Percentiles rank a stretch among this genome's conserved stretches.
phyloP scores from a whole-genome alignment of 163 green algal species.

The Volvox carteri region DNA sequence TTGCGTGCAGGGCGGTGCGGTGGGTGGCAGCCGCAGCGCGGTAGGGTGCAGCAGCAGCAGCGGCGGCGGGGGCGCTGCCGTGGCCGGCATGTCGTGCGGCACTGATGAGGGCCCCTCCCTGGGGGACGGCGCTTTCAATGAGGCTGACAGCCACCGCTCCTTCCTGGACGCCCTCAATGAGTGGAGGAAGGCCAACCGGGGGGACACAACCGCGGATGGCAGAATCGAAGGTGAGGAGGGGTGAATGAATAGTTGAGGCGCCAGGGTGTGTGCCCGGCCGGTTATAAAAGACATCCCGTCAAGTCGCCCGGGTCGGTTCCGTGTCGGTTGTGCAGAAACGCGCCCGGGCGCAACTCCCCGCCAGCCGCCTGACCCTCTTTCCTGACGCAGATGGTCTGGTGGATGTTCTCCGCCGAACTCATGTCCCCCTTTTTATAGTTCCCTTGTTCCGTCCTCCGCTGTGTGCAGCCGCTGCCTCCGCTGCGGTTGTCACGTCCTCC shows the following conservation, averaged over 20 bases:
- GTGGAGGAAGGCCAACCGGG: conserved; percentile 60
- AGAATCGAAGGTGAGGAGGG: background rate
- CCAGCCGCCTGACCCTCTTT: too few relatives aligned
- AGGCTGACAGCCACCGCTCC: conserved; percentile 65
- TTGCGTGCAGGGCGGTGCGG: background rate
- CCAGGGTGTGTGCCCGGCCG: too few relatives aligned
- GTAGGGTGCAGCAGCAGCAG: background rate
- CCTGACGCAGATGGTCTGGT: too few relatives aligned
- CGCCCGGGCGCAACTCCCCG: too few relatives aligned
- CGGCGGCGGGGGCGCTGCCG: background rate
- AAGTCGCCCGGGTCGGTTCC: too few relatives aligned
- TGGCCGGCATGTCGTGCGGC: conserved; percentile 41
- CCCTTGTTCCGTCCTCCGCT: too few relatives aligned
- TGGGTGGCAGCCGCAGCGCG: background rate
- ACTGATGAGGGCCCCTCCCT: conserved; percentile 26
- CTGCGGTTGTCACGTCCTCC: background rate
- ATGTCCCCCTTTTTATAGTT: too few relatives aligned
- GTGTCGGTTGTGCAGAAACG: too few relatives aligned
- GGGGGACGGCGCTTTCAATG: conserved; percentile 51
- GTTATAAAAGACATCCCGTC: too few relatives aligned
- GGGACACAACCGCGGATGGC: background rate
- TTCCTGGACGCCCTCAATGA: conserved; percentile 70
- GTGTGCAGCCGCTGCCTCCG: too few relatives aligned
- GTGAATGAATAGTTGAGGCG: too few relatives aligned
- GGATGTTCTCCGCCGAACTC: too few relatives aligned